phyloP scores from a whole-genome alignment of 2,329 filamentous ascomycete species.

The Dactylellina parvicollis region DNA sequence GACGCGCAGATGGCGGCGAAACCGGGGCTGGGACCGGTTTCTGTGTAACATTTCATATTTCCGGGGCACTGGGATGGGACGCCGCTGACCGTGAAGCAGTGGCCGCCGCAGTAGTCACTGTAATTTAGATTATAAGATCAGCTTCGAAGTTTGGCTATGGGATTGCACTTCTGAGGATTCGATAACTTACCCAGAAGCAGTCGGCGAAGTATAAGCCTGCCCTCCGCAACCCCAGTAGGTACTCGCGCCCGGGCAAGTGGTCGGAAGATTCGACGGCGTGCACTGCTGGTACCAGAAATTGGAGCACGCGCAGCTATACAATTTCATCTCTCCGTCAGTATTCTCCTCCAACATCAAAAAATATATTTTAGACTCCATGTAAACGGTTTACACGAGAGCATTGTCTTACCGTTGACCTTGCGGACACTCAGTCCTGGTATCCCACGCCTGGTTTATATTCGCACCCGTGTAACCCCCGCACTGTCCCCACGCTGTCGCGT shows the following conservation, averaged over 20 bases:
- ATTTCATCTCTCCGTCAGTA: background rate
- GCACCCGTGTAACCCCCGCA: conserved; percentile 8
- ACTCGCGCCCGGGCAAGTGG: conserved; percentile 10
- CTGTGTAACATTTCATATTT: conserved; percentile 16
- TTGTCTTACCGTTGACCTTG: conserved; percentile 3
- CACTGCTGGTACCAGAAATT: conserved; percentile 24
- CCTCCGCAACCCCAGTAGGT: conserved; percentile 14
- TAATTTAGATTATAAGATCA: no score
- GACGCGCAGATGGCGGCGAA: conserved; percentile 21
- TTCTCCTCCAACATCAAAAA: background rate
- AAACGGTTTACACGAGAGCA: background rate
- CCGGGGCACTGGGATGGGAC: conserved; percentile 8
- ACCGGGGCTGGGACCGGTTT: conserved; percentile 18
- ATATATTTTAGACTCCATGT: background rate
- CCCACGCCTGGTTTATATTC: conserved; percentile 24
- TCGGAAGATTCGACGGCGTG: background rate
- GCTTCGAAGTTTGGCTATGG: no score
- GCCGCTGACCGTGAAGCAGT: conserved; percentile 25
- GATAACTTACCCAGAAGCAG: conserved; percentile 10
- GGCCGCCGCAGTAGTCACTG: conserved; percentile 14
- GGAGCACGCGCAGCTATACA: conserved; percentile 8
- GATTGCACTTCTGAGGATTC: no score
- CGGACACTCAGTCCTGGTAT: conserved; percentile 11
- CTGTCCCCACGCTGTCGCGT: conserved; percentile 13
- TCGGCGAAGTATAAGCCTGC: conserved; percentile 12